A percentile compares a stretch with the other conserved stretches of the same genome.
Conservation (phyloP, 176 grass and related monocot genomes). For the Carex parvula region DNA sequence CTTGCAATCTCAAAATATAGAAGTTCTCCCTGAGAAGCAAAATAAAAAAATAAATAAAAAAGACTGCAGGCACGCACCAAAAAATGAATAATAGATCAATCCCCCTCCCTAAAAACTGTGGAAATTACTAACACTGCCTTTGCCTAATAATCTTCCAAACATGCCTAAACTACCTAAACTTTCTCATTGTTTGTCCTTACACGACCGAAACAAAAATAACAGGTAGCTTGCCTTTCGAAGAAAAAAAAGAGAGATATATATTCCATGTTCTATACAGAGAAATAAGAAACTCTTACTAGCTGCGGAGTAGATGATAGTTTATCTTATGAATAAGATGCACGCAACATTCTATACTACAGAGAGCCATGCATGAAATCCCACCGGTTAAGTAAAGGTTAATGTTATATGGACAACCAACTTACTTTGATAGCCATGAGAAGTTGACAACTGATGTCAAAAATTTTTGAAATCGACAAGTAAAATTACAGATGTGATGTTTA, state of each 20-base stretch:
- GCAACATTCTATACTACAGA: not conserved
- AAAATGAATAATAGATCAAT: not conserved
- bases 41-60: not conserved
- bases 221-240: not conserved
- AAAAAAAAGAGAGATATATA: not conserved
- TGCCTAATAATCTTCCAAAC: not conserved
- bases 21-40: not conserved
- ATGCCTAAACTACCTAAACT: not conserved
- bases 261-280: not conserved
- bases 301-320: not conserved
- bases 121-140: slow-evolving; percentile 2
- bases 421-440: too few species aligned
- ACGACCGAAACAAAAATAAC: not conserved
- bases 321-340: not conserved
- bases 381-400: not conserved
- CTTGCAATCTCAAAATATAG: not conserved
- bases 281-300: not conserved
- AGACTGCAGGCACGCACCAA: not conserved
- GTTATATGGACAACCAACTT: not conserved
- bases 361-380: not conserved
- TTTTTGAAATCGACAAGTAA: not conserved
- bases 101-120: not conserved
- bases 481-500: not conserved
- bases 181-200: not conserved
- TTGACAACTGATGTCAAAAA: not conserved